Evolutionary conservation across 1,284 basidiomycete genomes (phyloP), one percentile per base, ranked within the genome.

Genomic region (Melampsora larici-populina): DNA sequence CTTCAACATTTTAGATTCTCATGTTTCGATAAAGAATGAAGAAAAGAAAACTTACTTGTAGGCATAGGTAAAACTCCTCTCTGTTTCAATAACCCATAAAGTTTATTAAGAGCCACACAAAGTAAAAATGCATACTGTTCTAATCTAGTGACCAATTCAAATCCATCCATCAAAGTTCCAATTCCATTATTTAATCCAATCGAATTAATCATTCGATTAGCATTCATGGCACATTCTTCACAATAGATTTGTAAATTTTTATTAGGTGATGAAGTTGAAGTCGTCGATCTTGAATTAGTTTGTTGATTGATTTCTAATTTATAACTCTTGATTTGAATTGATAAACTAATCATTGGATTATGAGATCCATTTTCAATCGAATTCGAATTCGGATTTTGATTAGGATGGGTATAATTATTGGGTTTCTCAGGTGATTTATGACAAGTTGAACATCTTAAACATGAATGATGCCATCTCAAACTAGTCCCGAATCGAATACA

Each of bases 41-140:
- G n/a, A 76, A 49, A 40, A 63, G 7, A 75, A 49, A 65, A 85
- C 89, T 83, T 84, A 90, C 91, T 87, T 79, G 91, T 89, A 18
- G 90, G 89, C 65, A 90, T 86, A 51, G 92, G 90, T 33, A 97
- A 91, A 26, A 94, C 91, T 40, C 95, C 94, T 80, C 94, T 90
- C 85, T 93, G 92, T 86, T 93, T 92, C 82, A 98, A 87, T 78
- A 98, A 87, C 62, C 93, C 88, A 85, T 94, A 97, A 74, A 99
- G 86, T 81, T 96, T 88, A 80, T 95, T 89, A 75, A 99, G 87
- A 5, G 96, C 97, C 24, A 99, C 97, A 81, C 98, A 95, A 73
- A 99, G 86, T 79, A 99, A 85, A 86, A 97, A 99, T 0, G 97
- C 92, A 84, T 97, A 99, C 84, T 99, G 96, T 86, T 99, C 96